phyloP scores from a whole-genome alignment of 2,329 filamentous ascomycete genomes.

The Sclerotinia trifoliorum region DNA sequence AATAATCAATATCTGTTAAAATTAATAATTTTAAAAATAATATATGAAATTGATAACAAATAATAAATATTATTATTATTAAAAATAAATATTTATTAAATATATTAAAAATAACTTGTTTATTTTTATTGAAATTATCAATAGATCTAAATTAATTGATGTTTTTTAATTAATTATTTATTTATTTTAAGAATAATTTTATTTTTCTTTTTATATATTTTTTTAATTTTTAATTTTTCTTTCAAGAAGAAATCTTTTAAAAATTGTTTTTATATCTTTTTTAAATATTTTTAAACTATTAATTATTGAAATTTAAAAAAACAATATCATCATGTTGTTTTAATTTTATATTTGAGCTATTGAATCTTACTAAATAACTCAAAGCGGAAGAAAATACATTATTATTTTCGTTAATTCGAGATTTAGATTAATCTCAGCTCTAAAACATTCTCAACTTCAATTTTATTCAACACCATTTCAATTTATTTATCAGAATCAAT shows the following conservation, averaged over 20 bases:
- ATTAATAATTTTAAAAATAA: background rate
- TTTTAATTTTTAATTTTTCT: background rate
- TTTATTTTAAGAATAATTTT: background rate
- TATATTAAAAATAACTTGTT: background rate
- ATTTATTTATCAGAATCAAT: background rate
- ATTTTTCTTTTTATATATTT: background rate
- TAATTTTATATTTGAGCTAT: background rate
- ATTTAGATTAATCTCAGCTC: background rate
- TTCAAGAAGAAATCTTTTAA: background rate
- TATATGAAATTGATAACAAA: background rate
- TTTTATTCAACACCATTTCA: conserved; percentile 1
- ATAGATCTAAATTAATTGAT: background rate
- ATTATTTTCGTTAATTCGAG: background rate
- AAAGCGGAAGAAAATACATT: background rate
- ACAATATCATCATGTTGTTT: fast-evolving
- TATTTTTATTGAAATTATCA: background rate
- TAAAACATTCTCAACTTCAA: conserved; percentile 13
- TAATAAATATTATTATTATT: background rate
- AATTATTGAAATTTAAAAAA: background rate
- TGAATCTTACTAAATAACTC: background rate
- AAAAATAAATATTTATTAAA: background rate
- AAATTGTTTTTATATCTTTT: background rate
- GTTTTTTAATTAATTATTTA: no score
- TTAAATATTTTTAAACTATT: background rate
- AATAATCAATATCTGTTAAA: background rate